Conservation (phyloP, 352 stramenopile genomes). For the Globisporangium okanoganense region DNA sequence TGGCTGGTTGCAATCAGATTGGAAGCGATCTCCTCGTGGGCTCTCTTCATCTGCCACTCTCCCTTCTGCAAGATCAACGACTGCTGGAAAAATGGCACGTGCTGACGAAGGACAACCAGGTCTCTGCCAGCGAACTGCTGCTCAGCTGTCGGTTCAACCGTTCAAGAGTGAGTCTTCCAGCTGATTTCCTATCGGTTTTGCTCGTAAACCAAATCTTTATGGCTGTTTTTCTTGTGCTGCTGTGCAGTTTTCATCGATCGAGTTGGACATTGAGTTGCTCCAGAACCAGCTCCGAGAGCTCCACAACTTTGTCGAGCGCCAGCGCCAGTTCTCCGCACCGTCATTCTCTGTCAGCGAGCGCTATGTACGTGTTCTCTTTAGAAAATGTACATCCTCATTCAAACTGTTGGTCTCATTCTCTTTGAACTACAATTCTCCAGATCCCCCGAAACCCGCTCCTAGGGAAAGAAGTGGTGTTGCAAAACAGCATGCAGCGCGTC, state of each 20-base stretch:
- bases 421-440: not conserved
- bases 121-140: conserved; percentile 30
- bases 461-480: conserved; percentile 37
- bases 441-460: conserved; percentile 28
- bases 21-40: conserved; percentile 41
- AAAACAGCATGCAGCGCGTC: conserved; percentile 15
- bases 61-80: conserved; percentile 47
- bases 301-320: conserved; percentile 42
- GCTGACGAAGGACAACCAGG: conserved; percentile 31
- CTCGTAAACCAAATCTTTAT: not conserved
- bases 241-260: conserved; percentile 42
- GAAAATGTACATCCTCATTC: not conserved
- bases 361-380: conserved; percentile 2
- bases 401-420: not conserved
- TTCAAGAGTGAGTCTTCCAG: conserved; percentile 27
- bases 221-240: not conserved
- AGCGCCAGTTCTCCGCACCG: conserved; percentile 29
- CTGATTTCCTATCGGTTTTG: not conserved
- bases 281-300: conserved; percentile 64
- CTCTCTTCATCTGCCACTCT: conserved; percentile 32
- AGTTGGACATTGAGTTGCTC: conserved; percentile 49
- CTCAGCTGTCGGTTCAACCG: conserved; percentile 47
- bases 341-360: conserved; percentile 5
- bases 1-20: conserved; percentile 26
- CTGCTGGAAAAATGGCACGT: conserved; percentile 41